A percentile compares a stretch with the other conserved stretches of the same genome.
Evolutionary conservation across 1,139 yeast species (phyloP).

Genomic region (Blastobotrys apis): DNA sequence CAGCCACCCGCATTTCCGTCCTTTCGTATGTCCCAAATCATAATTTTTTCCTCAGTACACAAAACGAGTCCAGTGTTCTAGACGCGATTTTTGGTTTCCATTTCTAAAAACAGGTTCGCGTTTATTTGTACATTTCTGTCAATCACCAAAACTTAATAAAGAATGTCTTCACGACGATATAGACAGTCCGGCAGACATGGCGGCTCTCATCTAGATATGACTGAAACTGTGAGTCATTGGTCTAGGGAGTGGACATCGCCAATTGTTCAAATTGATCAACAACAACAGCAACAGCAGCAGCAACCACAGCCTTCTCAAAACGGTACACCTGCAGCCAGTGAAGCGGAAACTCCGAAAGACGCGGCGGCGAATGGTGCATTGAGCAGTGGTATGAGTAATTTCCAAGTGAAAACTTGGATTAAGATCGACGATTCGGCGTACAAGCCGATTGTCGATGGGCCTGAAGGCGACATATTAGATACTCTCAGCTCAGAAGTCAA

Average conservation of each 20-base stretch:
- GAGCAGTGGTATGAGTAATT: constrained; percentile 20
- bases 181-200: constrained; percentile 29
- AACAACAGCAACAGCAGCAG: constrained; percentile 1
- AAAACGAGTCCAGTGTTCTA: too few relatives aligned
- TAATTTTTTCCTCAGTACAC: too few relatives aligned
- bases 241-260: constrained; percentile 31
- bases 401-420: constrained; percentile 46
- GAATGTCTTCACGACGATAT: constrained; percentile 27
- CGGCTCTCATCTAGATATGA: constrained; percentile 26
- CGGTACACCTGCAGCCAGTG: not conserved
- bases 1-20: too few relatives aligned
- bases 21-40: too few relatives aligned
- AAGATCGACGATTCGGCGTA: constrained; percentile 30
- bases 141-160: constrained; percentile 1
- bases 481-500: constrained; percentile 21
- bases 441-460: constrained; percentile 36
- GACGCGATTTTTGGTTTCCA: too few relatives aligned
- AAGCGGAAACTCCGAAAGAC: not conserved
- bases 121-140: constrained; percentile 1
- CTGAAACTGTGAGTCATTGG: constrained; percentile 31
- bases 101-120: too few relatives aligned
- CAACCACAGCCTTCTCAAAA: not conserved
- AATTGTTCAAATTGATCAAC: constrained; percentile 13
- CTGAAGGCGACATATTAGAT: constrained; percentile 39
- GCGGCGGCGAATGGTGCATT: constrained; percentile 4